Evolutionary conservation across 2,329 filamentous ascomycete genomes (phyloP), one percentile per base, ranked within the genome.

Genomic region (Colletotrichum sp.): DNA sequence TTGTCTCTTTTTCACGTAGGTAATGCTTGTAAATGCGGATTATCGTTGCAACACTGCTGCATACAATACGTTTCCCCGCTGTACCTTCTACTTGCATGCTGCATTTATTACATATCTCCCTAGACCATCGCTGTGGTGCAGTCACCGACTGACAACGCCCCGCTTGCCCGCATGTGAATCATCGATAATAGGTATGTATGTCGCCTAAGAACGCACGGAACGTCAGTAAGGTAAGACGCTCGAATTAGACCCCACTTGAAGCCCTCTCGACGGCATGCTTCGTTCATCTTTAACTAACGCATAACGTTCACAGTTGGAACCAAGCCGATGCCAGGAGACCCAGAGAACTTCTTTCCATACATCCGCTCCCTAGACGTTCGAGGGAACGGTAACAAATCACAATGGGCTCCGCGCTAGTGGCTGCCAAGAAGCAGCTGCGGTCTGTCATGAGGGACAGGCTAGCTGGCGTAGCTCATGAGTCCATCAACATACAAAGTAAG

Each of bases 391-490:
- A 59, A 28, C 24, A 18, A 28, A 28, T 21, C 34, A 77, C 83
- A 76, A 92, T 92, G 89, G 86, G 90, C 62, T 86, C 90, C 68
- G 78, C 84, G 5, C 85, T 96, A 71, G 89, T 89, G 78, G 88
- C 90, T 74, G 92, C 94, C 60, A 98, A 98, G 87, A 93, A 94
- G 82, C 93, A 95, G 80, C 88, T 98, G 77, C 91, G 96, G 73
- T 89, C 88, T 77, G 86, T 90, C 69, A 93, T 98, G 86, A 96
- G 93, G 82, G 87, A 90, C 78, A 89, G 89, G 36, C 89, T 98
- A 24, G 89, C 90, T 24, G 84, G 83, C 9, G 82, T 98, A 64
- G 85, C 92, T 2, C 86, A 89, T n/a, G 91, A 94, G 28, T 89
- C 91, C 16, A 88, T 95, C 71, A 83, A 86, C 71, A 83, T 85